Conservation (phyloP, 108 stramenopile genomes). For the Cyclotella baltica region DNA sequence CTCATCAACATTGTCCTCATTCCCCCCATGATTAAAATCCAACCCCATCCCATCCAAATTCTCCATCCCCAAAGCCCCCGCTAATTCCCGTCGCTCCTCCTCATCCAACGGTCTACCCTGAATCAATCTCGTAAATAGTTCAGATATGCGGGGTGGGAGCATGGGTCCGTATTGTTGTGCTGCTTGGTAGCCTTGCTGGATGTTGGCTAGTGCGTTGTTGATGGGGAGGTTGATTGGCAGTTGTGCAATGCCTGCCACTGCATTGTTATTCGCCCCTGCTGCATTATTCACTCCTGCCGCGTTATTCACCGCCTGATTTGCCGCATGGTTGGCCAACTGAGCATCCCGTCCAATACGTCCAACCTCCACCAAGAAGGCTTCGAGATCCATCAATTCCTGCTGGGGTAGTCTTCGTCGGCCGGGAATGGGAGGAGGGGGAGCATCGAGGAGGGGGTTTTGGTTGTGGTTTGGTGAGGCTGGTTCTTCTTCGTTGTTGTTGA, state of each 20-base stretch:
- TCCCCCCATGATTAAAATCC: neutral
- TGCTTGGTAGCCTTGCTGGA: too few species aligned
- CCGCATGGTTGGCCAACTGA: too few species aligned
- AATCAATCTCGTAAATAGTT: slow-evolving; percentile 1
- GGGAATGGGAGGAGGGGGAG: slow-evolving; percentile 3
- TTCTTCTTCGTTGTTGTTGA: neutral
- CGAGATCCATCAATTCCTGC: too few species aligned
- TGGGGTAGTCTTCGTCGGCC: neutral
- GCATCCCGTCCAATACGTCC: neutral
- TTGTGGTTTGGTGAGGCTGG: neutral
- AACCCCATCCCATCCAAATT: slow-evolving; percentile 5
- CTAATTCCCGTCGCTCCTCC: neutral
- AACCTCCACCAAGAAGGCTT: neutral
- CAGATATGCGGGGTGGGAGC: neutral
- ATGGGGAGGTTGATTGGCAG: too few species aligned
- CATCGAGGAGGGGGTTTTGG: neutral
- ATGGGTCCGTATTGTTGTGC: too few species aligned
- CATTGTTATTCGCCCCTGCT: too few species aligned
- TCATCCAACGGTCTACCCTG: slow-evolving; percentile 18
- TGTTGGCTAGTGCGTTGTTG: too few species aligned
- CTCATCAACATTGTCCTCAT: slow-evolving; percentile 18
- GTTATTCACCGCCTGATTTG: too few species aligned
- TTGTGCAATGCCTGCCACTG: too few species aligned
- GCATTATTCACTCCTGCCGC: too few species aligned
- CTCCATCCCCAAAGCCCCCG: slow-evolving; percentile 1